Base-by-base conservation (phyloP, 2,329 filamentous ascomycete species). In the Ceratocystis cubensis region DNA sequence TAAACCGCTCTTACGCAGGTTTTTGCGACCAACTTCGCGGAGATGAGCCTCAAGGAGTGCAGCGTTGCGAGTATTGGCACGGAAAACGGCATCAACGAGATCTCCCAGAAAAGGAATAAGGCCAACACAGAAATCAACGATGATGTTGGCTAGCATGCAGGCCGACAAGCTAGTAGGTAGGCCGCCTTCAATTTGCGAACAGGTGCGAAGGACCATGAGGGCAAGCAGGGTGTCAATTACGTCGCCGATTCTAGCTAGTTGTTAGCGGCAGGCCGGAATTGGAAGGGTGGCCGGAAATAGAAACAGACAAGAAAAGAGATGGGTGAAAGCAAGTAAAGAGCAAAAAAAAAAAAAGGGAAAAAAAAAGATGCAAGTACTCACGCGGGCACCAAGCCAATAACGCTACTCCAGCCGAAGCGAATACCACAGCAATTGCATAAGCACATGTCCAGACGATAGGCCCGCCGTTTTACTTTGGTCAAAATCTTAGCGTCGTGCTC, bases 381-480 rank as follows among this genome's bases (percentile, higher is more conserved):
- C 83, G 84, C 84, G 71, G 94, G 94, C 65, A 97, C 76, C 6
- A 97, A 74, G 15, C 87, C 94, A 71, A 97, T 89, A 67, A 96
- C 83, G 71, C 87, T 88, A 64, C 89, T 85, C 91, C 91, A 96
- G 65, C 94, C 94, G 73, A 97, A 92, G 67, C 87, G 84, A 68
- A 96, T 82, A 56, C 91, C 91, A 70, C 88, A 84, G 73, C 90
- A 84, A 72, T 84, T 91, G 78, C 93, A 95, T 5, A 96, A 82
- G 66, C 83, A 84, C 79, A 91, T 88, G 75, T 97, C 94, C 30
- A 96, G 83, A 46, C 85, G 82, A 76, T 96, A 96, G 44, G 94
- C 91, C 67, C 88, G 83, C 71, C 88, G 84, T 75, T 96, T 93
- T 71, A 96, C 90, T 71, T 88, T 88, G 71, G 88, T 95, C 70